Base-by-base conservation (phyloP, 352 stramenopile genomes). In the Globisporangium barbulae region DNA sequence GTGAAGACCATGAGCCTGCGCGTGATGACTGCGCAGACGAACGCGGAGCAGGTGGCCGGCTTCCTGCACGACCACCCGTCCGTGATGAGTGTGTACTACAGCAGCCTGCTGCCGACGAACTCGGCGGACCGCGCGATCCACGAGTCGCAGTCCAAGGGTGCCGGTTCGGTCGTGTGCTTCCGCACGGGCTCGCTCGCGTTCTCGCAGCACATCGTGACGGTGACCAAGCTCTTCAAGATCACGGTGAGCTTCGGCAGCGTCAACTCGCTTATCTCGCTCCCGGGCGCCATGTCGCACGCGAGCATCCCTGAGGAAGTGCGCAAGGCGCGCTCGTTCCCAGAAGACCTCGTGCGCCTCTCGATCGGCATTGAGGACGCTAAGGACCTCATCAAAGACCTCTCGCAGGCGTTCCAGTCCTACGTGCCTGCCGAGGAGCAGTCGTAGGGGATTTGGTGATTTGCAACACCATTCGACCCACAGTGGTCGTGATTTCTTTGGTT, bases 201-300 rank as follows among this genome's bases (percentile, higher is more conserved):
- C 52, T 96, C 88, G 59, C 89, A 96, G 71, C 90, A 97, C 73
- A 70, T 97, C 39, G 89, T 98, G 54, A 89, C 85, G 13, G 78
- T 86, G 33, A 97, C 92, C n/a, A 97, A 97, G 76, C 79, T 98
- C 2, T 97, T 98, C 73, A 97, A 97, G 76, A 97, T 97, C 73
- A 98, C 91, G 6, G 85, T 93, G 58, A 97, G 85, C 74, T 97
- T 98, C 63, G 93, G 93, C 54, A 93, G 83, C 56, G 91, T 97
- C 30, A 97, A 98, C 74, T 97, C 90, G 64, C 72, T 98, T 17
- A 97, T 97, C 64, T 96, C 89, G 61, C 76, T 97, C 50, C 91
- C 90, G 2, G 90, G 86, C 48, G 88, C 96, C 28, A 99, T 99
- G 96, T 98, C 96, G 8, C 97, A 99, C 78, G 92, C 93, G 30